These are phyloP conservation scores for Isoetes taiwanensis DNA, from an alignment of 75 land plant genomes.

Conservation along the genomic window DNA sequence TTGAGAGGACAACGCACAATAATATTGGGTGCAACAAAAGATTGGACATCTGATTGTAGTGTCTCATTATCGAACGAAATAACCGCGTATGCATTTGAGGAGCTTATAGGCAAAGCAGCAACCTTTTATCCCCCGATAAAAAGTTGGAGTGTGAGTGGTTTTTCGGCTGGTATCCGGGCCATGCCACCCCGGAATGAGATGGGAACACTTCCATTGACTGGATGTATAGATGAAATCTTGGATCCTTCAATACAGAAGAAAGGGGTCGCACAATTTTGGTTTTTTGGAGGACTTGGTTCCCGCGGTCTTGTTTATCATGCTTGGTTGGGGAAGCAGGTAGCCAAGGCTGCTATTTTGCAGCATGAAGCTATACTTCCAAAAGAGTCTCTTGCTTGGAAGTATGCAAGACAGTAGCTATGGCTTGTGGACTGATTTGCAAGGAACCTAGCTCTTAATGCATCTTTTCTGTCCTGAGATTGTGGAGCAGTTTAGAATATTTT, in stretches of 20 bases:
- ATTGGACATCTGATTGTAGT: conserved; percentile 43
- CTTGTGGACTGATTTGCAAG: too few species aligned
- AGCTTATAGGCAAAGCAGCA: conserved; percentile 58
- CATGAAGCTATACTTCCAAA: conserved; percentile 39
- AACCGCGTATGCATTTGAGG: conserved; percentile 38
- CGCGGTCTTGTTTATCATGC: conserved; percentile 93
- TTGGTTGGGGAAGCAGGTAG: conserved; percentile 71
- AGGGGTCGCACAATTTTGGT: conserved; percentile 32
- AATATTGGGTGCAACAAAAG: conserved; percentile 82
- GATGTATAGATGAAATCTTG: conserved; percentile 53
- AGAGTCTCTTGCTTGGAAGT: too few species aligned
- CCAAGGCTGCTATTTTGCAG: conserved; percentile 51
- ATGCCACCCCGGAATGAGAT: conserved; percentile 74
- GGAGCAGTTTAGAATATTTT: too few species aligned
- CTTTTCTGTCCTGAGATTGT: too few species aligned
- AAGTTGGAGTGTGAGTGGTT: conserved; percentile 43
- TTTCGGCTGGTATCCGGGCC: conserved; percentile 78
- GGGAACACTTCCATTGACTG: conserved; percentile 74
- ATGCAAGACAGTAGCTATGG: too few species aligned
- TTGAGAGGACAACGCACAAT: conserved; percentile 50
- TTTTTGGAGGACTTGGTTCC: conserved; percentile 88
- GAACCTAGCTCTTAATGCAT: too few species aligned
- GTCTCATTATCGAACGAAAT: conserved; percentile 39
- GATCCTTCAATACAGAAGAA: conserved; percentile 7
- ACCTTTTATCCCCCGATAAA: conserved; percentile 51